Base-by-base conservation (phyloP, 345 rosid species). In the Pistacia integerrima region DNA sequence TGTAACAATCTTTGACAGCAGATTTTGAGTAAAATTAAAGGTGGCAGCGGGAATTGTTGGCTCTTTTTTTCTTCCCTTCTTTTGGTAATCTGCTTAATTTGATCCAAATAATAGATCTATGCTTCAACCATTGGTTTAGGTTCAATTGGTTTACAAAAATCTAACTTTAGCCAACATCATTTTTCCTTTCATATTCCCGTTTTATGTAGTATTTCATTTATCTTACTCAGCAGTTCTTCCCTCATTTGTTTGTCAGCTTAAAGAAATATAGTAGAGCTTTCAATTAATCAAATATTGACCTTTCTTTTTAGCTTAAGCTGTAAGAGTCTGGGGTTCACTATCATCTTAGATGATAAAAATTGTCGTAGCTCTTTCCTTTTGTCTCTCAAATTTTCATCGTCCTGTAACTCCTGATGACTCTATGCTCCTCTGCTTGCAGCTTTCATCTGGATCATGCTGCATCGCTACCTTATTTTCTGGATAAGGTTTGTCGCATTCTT, bases 371-470 rank as follows among this genome's bases (percentile, higher is more conserved):
- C 20, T 38, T 28, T 41, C 9, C 0, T 60, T 72, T 56, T 73
- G 11, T 51, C 22, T 8, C 7, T 30, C 46, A 69, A 52, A 2
- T 14, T 17, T 8, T 51, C 38, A 18, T 69, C 67, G 14, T 41
- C 11, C 25, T 11, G 52, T 60, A 9, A 22, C n/a, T 36, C 0
- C n/a, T 57, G 41, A 52, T 49, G 4, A 10, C 13, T 68, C 56
- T 16, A 46, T 78, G 41, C 6, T 72, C 77, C 76, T 66, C 48
- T 8, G 57, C 64, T 70, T 90, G 90, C 92, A 95, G 99, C 84
- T 95, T 95, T 92, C 99, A 95, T 87, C 86, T 95, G 92, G 99
- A 93, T 86, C 99, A 95, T 83, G 99, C 98, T 73, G 99, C 98
- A 51, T 95, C 98, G 51, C 76, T 95, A 25, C 99, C 99, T 59